Percentiles rank a stretch among this genome's conserved stretches.
Conservation (phyloP, 225 moss, liverwort and hornwort species). For the Pseudisothecium myosuroides region DNA sequence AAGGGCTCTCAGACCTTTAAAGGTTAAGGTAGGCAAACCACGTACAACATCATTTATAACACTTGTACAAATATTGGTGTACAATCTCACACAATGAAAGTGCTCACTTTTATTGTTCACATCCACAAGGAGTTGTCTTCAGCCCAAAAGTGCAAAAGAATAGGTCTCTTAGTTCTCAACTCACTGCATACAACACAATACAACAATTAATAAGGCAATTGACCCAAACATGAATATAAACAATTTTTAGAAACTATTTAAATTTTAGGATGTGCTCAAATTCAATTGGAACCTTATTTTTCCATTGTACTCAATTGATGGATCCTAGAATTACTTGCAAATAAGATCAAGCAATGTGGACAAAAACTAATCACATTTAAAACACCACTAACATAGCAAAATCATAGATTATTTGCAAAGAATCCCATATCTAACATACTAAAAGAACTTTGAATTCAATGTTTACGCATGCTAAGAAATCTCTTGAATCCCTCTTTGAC, state of each 20-base stretch:
- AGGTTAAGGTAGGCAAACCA: fast-evolving
- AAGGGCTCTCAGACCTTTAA: neutral
- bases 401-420: neutral
- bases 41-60: neutral
- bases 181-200: fast-evolving
- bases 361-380: neutral
- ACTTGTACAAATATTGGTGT: fast-evolving
- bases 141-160: fast-evolving
- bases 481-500: neutral
- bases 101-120: neutral
- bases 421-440: neutral
- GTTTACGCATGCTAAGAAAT: neutral
- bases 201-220: no score
- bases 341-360: neutral
- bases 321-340: neutral
- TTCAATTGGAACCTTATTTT: neutral
- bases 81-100: neutral
- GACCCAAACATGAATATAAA: neutral
- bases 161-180: neutral
- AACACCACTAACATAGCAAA: neutral
- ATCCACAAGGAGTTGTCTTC: neutral
- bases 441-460: neutral
- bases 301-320: no score
- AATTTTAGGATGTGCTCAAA: neutral
- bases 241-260: neutral